Conservation (phyloP, 2,329 filamentous ascomycete genomes). For the Ophidiomyces ophidiicola region DNA sequence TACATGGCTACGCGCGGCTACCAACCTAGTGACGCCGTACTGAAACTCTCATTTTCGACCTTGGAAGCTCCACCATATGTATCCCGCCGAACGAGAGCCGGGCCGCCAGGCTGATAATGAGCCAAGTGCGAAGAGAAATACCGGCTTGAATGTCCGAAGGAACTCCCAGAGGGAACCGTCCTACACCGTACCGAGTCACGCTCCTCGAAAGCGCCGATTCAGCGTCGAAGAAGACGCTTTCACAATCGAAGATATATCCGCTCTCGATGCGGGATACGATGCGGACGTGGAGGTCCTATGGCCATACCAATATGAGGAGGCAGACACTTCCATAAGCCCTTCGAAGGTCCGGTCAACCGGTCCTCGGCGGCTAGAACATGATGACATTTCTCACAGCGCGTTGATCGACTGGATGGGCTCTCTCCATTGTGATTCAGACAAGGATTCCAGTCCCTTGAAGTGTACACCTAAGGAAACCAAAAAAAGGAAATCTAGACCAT, state of each 20-base stretch:
- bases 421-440: conserved; percentile 23
- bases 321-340: conserved; percentile 11
- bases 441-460: conserved; percentile 12
- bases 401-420: conserved; percentile 25
- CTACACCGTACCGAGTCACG: too few species aligned
- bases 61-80: background rate
- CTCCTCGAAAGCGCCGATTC: conserved; percentile 6
- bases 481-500: conserved; percentile 25
- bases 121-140: conserved; percentile 21
- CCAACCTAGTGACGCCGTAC: background rate
- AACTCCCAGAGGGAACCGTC: too few species aligned
- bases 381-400: conserved; percentile 26
- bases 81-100: background rate
- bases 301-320: conserved; percentile 28
- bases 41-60: background rate
- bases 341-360: conserved; percentile 12
- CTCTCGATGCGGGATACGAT: conserved; percentile 23
- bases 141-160: too few species aligned
- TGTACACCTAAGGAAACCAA: conserved; percentile 23
- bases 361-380: conserved; percentile 17
- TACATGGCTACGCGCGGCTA: conserved; percentile 2
- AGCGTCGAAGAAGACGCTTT: conserved; percentile 14
- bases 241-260: conserved; percentile 20
- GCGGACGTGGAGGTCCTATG: conserved; percentile 24
- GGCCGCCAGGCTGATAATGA: conserved; percentile 19